A percentile compares a stretch with the other conserved stretches of the same genome.
These are phyloP conservation scores for Eucalyptus erythrocorys DNA, from an alignment of 345 rosid genomes.

Conservation along the genomic window DNA sequence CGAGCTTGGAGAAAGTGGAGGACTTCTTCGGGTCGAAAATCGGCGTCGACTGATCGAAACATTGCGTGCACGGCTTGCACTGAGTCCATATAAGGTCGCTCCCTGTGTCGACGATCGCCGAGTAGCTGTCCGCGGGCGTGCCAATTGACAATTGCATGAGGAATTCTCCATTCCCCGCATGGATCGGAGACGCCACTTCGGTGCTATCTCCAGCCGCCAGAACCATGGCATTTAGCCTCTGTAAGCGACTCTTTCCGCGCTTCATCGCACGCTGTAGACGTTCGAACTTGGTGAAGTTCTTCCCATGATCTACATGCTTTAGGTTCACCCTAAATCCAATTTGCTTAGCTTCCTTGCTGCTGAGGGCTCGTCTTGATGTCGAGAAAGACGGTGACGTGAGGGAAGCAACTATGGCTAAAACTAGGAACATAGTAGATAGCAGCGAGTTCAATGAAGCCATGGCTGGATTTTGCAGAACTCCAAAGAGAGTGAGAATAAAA, in stretches of 20 bases:
- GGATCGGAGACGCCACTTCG: constrained; percentile 29
- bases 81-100: constrained; percentile 97
- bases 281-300: constrained; percentile 69
- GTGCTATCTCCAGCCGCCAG: constrained; percentile 12
- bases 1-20: constrained; percentile 36
- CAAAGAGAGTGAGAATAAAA: background rate
- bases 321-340: constrained; percentile 40
- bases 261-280: constrained; percentile 50
- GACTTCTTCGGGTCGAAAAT: constrained; percentile 70
- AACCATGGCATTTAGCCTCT: constrained; percentile 36
- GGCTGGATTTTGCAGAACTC: background rate
- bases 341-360: background rate
- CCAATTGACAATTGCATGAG: constrained; percentile 65
- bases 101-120: constrained; percentile 81
- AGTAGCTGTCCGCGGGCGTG: constrained; percentile 39
- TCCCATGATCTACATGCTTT: constrained; percentile 55
- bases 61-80: constrained; percentile 72
- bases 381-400: background rate
- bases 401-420: background rate
- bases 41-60: constrained; percentile 63
- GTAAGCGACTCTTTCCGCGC: constrained; percentile 52
- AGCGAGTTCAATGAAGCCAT: constrained; percentile 3
- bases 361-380: constrained; percentile 10
- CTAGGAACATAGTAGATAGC: background rate
- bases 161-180: constrained; percentile 76